Conservation (phyloP, 371 early-diverging fungal genomes). For the Mucor velutinosus region DNA sequence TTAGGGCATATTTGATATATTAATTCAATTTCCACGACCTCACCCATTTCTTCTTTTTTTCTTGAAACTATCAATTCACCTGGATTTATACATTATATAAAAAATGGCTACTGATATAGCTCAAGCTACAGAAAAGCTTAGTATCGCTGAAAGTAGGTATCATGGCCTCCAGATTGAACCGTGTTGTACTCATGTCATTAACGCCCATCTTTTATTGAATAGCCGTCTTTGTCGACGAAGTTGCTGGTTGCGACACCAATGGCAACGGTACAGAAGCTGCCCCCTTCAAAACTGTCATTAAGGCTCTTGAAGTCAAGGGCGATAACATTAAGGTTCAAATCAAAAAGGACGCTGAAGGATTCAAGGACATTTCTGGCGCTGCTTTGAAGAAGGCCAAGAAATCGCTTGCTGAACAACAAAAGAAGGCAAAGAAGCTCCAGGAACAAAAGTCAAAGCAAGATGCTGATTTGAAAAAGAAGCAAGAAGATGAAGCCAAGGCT, state of each 20-base stretch:
- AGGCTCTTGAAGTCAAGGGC: conserved; percentile 64
- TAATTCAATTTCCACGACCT: background rate
- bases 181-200: background rate
- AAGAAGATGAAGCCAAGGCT: conserved; percentile 73
- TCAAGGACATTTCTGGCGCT: conserved; percentile 79
- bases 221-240: conserved; percentile 70
- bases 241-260: conserved; percentile 72
- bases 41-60: background rate
- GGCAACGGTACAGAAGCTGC: conserved; percentile 63
- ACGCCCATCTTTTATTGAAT: background rate
- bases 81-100: background rate
- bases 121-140: conserved; percentile 33
- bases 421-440: conserved; percentile 72
- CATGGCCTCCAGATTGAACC: background rate
- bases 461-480: conserved; percentile 68
- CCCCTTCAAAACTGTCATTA: conserved; percentile 73
- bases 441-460: conserved; percentile 72
- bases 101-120: conserved; percentile 29
- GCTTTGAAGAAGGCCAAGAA: conserved; percentile 93
- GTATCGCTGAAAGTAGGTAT: conserved; percentile 29
- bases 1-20: background rate
- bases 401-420: conserved; percentile 69
- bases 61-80: background rate
- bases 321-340: conserved; percentile 60
- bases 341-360: conserved; percentile 75